Percentiles rank a stretch among this genome's conserved stretches.
phyloP scores from a whole-genome alignment of 495 filamentous ascomycete species.

The Neurospora tetrasperma region DNA sequence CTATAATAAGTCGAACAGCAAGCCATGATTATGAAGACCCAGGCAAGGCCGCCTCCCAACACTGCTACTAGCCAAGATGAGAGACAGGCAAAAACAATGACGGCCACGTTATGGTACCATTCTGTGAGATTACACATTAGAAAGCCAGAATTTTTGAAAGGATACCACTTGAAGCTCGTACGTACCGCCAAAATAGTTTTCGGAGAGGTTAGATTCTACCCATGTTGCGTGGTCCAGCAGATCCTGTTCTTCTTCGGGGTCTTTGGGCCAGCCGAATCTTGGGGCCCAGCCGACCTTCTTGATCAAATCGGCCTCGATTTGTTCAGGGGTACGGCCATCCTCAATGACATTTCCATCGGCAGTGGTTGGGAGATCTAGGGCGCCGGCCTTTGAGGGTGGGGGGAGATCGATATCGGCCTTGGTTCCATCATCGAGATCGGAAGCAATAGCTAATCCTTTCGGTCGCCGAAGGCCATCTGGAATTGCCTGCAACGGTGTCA shows the following conservation, averaged over 20 bases:
- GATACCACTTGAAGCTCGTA: conserved; percentile 1
- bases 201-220: conserved; percentile 73
- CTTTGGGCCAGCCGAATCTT: conserved; percentile 55
- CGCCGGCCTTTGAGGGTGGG: conserved; percentile 58
- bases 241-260: conserved; percentile 47
- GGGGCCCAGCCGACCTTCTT: conserved; percentile 81
- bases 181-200: conserved; percentile 85
- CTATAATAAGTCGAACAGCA: conserved; percentile 91
- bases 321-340: conserved; percentile 40
- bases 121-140: conserved; percentile 41
- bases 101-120: conserved; percentile 92
- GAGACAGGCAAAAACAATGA: conserved; percentile 89
- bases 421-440: conserved; percentile 62
- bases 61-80: conserved; percentile 82
- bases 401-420: conserved; percentile 71
- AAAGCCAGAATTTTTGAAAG: background rate
- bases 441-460: conserved; percentile 56
- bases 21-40: conserved; percentile 90
- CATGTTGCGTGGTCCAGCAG: conserved; percentile 80
- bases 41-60: conserved; percentile 81
- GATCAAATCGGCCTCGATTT: conserved; percentile 50
- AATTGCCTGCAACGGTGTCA: conserved; percentile 27
- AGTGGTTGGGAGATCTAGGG: conserved; percentile 32
- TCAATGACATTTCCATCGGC: conserved; percentile 35
- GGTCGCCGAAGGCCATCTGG: conserved; percentile 54